These are phyloP conservation scores for Kwoniella dendrophila DNA, from an alignment of 768 basidiomycete species.

Conservation along the genomic window DNA sequence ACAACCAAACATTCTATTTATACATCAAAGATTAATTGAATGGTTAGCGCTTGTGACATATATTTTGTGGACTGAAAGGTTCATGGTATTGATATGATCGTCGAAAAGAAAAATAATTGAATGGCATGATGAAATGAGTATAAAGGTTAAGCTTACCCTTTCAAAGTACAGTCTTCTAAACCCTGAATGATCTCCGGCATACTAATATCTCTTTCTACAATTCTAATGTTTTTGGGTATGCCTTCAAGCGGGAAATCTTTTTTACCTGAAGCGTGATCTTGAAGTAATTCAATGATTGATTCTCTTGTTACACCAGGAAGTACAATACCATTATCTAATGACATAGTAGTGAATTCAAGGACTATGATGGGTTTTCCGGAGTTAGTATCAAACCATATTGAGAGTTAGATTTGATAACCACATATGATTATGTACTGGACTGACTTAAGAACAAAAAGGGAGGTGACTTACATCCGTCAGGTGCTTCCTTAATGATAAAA, in stretches of 20 bases:
- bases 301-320: conserved; percentile 48
- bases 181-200: conserved; percentile 46
- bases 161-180: conserved; percentile 39
- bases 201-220: conserved; percentile 47
- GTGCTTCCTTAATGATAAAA: conserved; percentile 49
- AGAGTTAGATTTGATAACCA: background rate
- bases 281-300: conserved; percentile 44
- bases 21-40: background rate
- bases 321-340: conserved; percentile 47
- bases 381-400: background rate
- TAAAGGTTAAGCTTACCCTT: conserved; percentile 32
- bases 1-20: conserved; percentile 47
- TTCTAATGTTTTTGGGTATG: conserved; percentile 42
- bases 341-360: conserved; percentile 51
- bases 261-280: conserved; percentile 36
- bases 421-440: background rate
- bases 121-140: background rate
- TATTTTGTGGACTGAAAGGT: too few relatives aligned
- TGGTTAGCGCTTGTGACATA: too few relatives aligned
- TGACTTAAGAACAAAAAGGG: background rate
- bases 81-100: too few relatives aligned
- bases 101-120: too few relatives aligned
- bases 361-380: conserved; percentile 11
- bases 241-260: conserved; percentile 37
- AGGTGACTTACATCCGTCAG: conserved; percentile 40